Conservation (phyloP, 192 early-diverging fungal species). For the Gonapodya sp. region DNA sequence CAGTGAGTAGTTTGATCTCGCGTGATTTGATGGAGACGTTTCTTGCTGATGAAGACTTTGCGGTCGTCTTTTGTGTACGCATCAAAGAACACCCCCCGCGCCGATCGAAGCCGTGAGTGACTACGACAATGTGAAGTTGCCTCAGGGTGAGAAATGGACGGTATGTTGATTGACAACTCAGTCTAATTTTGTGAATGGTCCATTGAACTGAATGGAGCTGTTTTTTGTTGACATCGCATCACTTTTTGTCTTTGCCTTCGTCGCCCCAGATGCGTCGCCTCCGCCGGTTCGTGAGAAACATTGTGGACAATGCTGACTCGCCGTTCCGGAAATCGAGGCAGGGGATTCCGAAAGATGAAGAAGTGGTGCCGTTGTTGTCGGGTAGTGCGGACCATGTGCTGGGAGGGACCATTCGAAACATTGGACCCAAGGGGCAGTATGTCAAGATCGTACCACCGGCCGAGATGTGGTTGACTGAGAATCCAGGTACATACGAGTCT, state of each 20-base stretch:
- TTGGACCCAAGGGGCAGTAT: background rate
- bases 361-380: background rate
- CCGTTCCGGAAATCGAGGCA: background rate
- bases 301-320: background rate
- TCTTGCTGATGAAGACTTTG: background rate
- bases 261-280: background rate
- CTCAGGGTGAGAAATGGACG: background rate
- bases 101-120: background rate
- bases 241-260: background rate
- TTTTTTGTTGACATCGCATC: background rate
- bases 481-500: background rate
- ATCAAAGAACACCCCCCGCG: background rate
- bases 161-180: background rate
- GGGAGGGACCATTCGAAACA: background rate
- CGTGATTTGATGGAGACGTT: background rate
- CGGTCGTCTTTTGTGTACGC: too few species aligned
- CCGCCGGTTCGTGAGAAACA: background rate
- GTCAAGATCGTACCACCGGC: background rate
- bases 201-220: background rate
- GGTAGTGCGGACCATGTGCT: background rate
- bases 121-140: background rate
- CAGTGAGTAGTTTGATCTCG: background rate
- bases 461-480: conserved; percentile 3
- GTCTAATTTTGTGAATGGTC: background rate
- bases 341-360: background rate